Evolutionary conservation across 163 green algal genomes (phyloP).

Genomic region (Coccomyxa subellipsoidea): DNA sequence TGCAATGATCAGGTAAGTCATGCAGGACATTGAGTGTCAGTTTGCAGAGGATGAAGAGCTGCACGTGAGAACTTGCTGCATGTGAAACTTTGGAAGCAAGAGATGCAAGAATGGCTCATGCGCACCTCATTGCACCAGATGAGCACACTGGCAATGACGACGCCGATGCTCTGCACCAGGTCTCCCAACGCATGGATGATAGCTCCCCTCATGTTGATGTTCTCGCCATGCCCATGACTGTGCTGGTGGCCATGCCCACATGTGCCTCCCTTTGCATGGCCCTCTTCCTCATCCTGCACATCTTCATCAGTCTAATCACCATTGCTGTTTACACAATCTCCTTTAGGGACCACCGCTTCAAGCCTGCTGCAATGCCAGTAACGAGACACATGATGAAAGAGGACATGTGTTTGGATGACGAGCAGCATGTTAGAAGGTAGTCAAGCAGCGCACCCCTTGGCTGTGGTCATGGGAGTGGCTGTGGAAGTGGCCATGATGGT

Average conservation of each 20-base stretch:
- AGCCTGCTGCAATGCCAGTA: too few relatives aligned
- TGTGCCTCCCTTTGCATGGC: neutral
- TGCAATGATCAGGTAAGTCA: too few relatives aligned
- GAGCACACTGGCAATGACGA: constrained; percentile 75
- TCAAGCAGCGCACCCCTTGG: constrained; percentile 3
- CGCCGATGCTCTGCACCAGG: constrained; percentile 87
- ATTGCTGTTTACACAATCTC: too few relatives aligned
- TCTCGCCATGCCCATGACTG: constrained; percentile 26
- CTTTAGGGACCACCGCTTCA: too few relatives aligned
- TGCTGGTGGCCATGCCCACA: constrained; percentile 25
- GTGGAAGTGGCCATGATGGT: constrained; percentile 42
- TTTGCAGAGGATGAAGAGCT: too few relatives aligned
- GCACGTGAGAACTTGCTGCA: too few relatives aligned
- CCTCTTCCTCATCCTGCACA: neutral
- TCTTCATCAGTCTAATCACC: neutral
- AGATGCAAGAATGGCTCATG: too few relatives aligned
- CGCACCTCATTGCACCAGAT: constrained; percentile 81
- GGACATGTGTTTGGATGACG: too few relatives aligned
- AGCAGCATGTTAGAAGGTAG: neutral
- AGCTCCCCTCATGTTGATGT: constrained; percentile 85
- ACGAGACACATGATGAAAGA: too few relatives aligned
- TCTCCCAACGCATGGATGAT: constrained; percentile 93
- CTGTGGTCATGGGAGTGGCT: constrained; percentile 14
- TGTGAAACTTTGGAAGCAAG: too few relatives aligned
- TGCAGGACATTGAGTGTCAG: too few relatives aligned